Evolutionary conservation across 1,284 basidiomycete genomes (phyloP), one percentile per base, ranked within the genome.

Genomic region (Dichomitus squalens): DNA sequence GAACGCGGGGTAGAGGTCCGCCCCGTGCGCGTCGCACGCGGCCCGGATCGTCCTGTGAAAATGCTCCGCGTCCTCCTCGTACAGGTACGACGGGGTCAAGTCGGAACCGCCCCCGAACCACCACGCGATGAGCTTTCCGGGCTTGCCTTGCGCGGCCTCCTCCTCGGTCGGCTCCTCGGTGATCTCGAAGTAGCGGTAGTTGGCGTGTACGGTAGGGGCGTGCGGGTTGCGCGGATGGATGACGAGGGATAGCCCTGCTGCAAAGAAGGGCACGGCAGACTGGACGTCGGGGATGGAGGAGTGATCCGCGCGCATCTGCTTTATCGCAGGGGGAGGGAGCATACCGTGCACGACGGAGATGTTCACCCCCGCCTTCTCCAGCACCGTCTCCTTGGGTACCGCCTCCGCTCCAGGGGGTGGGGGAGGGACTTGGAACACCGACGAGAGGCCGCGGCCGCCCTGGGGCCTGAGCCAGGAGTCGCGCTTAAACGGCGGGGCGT

Each of bases 61-160:
- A 71, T 96, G 93, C 23, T 73, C 70, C 2, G 88, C 93, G 71
- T 99, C 96, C 59, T 92, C 90, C 60, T 88, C 86, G 75, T 90
- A 95, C 8, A 99, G 82, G 74, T 98, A 98, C 12, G 90, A 90
- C 0, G 97, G 97, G 0, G 97, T 99, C 46, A 99, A 81, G 72
- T 99, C 96, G 3, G 88, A 87, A n/a, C 96, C 96, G 35, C 96
- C 96, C 43, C 96, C 96, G 69, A 98, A 99, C 97, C 97, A 99
- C 95, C 96, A 99, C 8, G 95, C 90, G 36, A 95, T 74, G 12
- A 92, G 74, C 65, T 84, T 80, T 11, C 72, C 60, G 27, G 60
- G 56, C 23, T 55, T 58, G 53, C 77, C 71, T 51, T 74, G 66
- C 34, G 68, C 67, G 35, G 72, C 65, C 34, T 72, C 65, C 38